phyloP scores from a whole-genome alignment of 2,329 filamentous ascomycete species.

The Aspergillus puulaauensis region DNA sequence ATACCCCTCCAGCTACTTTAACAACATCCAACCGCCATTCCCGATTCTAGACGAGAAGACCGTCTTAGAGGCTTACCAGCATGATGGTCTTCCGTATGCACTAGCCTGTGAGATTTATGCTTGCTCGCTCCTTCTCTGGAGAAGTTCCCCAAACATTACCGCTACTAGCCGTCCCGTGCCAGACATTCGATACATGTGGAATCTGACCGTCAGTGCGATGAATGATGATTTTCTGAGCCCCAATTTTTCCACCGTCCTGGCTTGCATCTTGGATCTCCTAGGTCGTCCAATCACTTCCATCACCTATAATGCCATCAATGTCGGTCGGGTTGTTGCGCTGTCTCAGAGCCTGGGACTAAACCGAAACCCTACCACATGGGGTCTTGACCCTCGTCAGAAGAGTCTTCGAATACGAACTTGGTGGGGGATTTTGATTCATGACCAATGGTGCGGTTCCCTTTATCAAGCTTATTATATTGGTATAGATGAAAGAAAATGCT shows the following conservation, averaged over 20 bases:
- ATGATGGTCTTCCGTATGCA: slow-evolving; percentile 4
- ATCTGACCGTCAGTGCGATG: slow-evolving; percentile 8
- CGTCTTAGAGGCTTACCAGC: slow-evolving; percentile 1
- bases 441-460: slow-evolving; percentile 1
- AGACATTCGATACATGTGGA: slow-evolving; percentile 10
- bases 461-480: background rate
- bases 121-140: slow-evolving; percentile 6
- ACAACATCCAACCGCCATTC: slow-evolving; percentile 6
- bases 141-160: background rate
- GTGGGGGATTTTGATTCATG: slow-evolving; percentile 8
- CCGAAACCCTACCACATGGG: slow-evolving; percentile 5
- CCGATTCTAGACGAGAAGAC: slow-evolving; percentile 10
- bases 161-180: background rate
- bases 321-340: slow-evolving; percentile 4
- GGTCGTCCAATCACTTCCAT: slow-evolving; percentile 8
- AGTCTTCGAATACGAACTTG: slow-evolving; percentile 6
- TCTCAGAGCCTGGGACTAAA: slow-evolving; percentile 6
- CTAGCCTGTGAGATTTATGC: slow-evolving; percentile 7
- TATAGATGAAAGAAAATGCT: background rate
- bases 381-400: slow-evolving; percentile 7
- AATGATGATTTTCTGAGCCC: slow-evolving; percentile 11
- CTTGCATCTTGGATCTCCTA: slow-evolving; percentile 6
- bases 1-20: background rate
- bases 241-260: slow-evolving; percentile 4
- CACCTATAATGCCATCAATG: slow-evolving; percentile 9